Base-by-base conservation (phyloP, 1,284 basidiomycete species). In the Ustilago tritici region DNA sequence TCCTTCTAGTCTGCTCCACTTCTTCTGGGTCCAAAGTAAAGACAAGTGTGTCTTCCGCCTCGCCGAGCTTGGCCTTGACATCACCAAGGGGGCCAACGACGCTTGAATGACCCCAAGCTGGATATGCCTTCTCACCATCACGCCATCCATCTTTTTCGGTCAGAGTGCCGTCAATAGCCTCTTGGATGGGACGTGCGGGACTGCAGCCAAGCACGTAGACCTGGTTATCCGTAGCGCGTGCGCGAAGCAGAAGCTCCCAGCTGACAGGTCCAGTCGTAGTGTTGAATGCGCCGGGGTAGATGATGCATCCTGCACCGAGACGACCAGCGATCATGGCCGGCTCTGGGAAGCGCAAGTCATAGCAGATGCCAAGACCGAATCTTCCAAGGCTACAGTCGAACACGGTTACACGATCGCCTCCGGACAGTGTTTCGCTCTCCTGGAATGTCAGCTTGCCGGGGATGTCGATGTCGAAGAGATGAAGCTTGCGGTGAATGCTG, bases 391-490 rank as follows among this genome's bases (percentile, higher is more conserved):
- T 93, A 12, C 96, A 95, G 79, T 97, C 94, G 83, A 99, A 95
- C 60, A 90, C 91, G 71, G 93, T 96, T 64, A 92, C 87, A 4
- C 89, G 89, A 17, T 88, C 90, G 4, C 97, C 97, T 5, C 91
- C 93, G 0, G 92, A 93, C 56, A 99, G 88, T 0, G 93, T 94
- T 86, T 97, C 93, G 85, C 95, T 97, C 88, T 99, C 97, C 92
- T 97, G 96, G 91, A 99, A 99, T 4, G 88, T 95, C 87, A 99
- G 98, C 86, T 94, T 92, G 19, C 96, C 96, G 0, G 95, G 95
- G 63, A 98, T 96, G 85, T 99, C 94, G 72, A 99, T 98, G 86
- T 99, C 96, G 85, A 99, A 99, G 10, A 99, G 88, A 85, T 99
- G 97, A 1, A 99, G 90, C 87, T 99, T 98, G 61, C 96, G 91